A percentile compares a stretch with the other conserved stretches of the same genome.
phyloP scores from a whole-genome alignment of 768 basidiomycete genomes.

The Ramaria sp. region DNA sequence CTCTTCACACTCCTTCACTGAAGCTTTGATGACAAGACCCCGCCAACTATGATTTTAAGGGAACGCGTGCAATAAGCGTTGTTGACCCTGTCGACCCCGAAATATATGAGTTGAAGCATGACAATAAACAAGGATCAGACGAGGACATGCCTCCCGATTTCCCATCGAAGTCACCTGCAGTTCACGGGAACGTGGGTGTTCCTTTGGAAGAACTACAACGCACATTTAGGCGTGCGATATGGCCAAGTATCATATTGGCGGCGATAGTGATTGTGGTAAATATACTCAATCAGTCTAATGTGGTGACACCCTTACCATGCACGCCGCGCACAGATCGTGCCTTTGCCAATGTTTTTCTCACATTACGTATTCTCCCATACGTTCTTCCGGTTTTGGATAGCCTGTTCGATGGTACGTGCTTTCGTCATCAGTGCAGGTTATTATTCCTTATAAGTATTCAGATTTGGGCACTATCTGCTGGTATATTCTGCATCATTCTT shows the following conservation, averaged over 20 bases:
- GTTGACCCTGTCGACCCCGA: conserved; percentile 18
- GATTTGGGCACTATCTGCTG: conserved; percentile 26
- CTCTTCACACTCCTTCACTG: not conserved
- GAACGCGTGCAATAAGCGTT: conserved; percentile 24
- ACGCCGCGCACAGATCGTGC: conserved; percentile 16
- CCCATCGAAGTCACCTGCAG: not conserved
- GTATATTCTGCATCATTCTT: conserved; percentile 26
- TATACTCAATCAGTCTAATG: not conserved
- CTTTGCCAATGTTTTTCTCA: conserved; percentile 30
- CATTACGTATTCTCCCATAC: conserved; percentile 24
- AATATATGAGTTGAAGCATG: not conserved
- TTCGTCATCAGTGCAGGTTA: conserved; percentile 10
- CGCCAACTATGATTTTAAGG: conserved; percentile 28
- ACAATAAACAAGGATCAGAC: not conserved
- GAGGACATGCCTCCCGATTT: not conserved
- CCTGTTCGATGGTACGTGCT: conserved; percentile 22
- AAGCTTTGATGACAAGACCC: conserved; percentile 17
- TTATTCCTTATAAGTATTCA: no score
- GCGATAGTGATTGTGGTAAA: conserved; percentile 25
- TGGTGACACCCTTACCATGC: not conserved
- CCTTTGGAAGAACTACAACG: conserved; percentile 3
- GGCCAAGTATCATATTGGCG: conserved; percentile 24
- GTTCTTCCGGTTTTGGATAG: conserved; percentile 29
- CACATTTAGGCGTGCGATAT: conserved; percentile 23
- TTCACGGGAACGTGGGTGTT: not conserved